Conservation (phyloP, 1,284 basidiomycete species). For the Garcileccinum viscosum region DNA sequence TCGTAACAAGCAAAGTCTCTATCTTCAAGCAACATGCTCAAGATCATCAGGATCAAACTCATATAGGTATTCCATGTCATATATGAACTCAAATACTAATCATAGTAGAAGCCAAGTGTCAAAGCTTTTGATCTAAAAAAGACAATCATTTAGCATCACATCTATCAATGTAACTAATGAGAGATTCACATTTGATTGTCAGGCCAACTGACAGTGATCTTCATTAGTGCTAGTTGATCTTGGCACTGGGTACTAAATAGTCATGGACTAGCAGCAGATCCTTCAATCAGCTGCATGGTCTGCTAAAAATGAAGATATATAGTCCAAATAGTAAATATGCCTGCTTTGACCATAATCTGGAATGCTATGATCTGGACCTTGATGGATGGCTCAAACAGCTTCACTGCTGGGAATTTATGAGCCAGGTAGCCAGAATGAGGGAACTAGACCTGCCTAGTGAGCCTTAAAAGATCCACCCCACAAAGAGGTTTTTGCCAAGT, state of each 20-base stretch:
- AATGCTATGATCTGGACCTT: constrained; percentile 71
- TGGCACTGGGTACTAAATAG: constrained; percentile 76
- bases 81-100: constrained; percentile 80
- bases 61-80: constrained; percentile 78
- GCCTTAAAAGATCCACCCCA: constrained; percentile 73
- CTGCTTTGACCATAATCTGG: constrained; percentile 66
- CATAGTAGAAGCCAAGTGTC: constrained; percentile 83
- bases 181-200: constrained; percentile 72
- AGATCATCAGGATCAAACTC: constrained; percentile 68
- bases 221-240: constrained; percentile 60
- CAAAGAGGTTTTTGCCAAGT: constrained; percentile 74
- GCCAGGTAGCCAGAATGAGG: constrained; percentile 11
- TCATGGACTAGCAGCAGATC: constrained; percentile 81
- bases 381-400: constrained; percentile 78
- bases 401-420: constrained; percentile 48
- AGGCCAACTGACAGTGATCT: constrained; percentile 70
- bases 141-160: constrained; percentile 14
- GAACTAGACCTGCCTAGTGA: constrained; percentile 60
- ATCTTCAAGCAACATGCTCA: constrained; percentile 67
- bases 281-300: constrained; percentile 81
- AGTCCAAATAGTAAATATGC: constrained; percentile 5
- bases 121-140: constrained; percentile 75
- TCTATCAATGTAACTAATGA: constrained; percentile 19
- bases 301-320: constrained; percentile 30
- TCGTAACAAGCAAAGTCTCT: constrained; percentile 74